Percentiles rank a stretch among this genome's conserved stretches.
phyloP scores from a whole-genome alignment of 768 basidiomycete genomes.

The Chiua virens region DNA sequence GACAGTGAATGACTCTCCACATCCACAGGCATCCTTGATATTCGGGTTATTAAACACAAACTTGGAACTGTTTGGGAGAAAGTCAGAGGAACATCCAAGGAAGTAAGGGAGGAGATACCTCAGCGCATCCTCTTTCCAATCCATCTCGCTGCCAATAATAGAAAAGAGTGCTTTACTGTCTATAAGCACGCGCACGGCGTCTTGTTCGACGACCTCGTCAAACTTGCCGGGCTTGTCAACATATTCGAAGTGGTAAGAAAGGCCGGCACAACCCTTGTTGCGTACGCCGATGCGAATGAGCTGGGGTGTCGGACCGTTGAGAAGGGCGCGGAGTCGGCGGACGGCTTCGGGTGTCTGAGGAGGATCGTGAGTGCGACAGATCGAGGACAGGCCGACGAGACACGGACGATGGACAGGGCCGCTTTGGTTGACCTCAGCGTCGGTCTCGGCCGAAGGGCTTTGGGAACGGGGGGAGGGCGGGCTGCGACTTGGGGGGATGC shows the following conservation, averaged over 20 bases:
- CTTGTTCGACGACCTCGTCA: constrained; percentile 96
- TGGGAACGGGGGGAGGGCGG: constrained; percentile 69
- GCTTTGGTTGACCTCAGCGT: constrained; percentile 72
- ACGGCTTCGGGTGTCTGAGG: constrained; percentile 79
- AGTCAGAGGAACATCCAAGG: background rate
- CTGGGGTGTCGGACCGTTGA: constrained; percentile 84
- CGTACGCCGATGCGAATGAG: constrained; percentile 93
- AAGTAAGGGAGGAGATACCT: constrained; percentile 46
- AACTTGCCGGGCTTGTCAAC: constrained; percentile 88
- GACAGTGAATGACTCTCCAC: constrained; percentile 89
- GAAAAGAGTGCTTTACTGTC: constrained; percentile 97
- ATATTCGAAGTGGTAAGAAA: constrained; percentile 87
- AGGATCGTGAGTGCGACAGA: background rate
- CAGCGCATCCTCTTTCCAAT: constrained; percentile 91
- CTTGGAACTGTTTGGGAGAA: constrained; percentile 53
- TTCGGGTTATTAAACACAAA: constrained; percentile 90
- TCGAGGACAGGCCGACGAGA: background rate
- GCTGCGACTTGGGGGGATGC: constrained; percentile 72
- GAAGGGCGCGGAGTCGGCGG: constrained; percentile 64
- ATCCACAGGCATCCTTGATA: constrained; percentile 92
- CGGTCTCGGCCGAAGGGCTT: constrained; percentile 61
- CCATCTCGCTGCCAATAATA: constrained; percentile 99
- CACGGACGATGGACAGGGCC: constrained; percentile 68
- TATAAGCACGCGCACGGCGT: constrained; percentile 90
- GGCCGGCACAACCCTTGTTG: constrained; percentile 96